Evolutionary conservation across 768 basidiomycete genomes (phyloP), one percentile per base, ranked within the genome.

Genomic region (Gyrodon lividus): DNA sequence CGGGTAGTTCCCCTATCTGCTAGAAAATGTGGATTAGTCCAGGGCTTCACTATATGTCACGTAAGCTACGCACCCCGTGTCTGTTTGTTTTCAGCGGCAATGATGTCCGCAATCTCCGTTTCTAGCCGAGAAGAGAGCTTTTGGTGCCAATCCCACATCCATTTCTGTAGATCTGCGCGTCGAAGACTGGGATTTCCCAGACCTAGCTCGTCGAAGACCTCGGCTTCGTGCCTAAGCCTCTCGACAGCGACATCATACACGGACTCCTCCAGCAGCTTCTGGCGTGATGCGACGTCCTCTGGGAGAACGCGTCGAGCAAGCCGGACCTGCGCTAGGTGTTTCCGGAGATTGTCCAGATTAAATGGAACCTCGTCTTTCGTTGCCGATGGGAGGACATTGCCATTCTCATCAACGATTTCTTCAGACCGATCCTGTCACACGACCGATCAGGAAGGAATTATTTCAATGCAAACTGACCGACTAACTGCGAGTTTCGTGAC

Each of bases 71-170:
- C 46, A 65, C 64, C 62, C 48, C 56, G 57, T 22, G 42, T 54
- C 38, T 50, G 55, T 43, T 63, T 58, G 0, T 52, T 57, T 55
- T 81, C 82, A 8, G 70, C 57, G 13, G 61, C 54, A 2, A 69
- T 50, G 16, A 88, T 76, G 8, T 69, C 70, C 12, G 67, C 61
- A 19, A 87, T 77, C 56, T 86, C 84, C 0, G 67, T 61, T 46
- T 74, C 72, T 5, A 88, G 66, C 5, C 81, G 73, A 4, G 43
- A 64, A 24, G 74, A 67, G n/a, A 94, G 75, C 55, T 77, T 76
- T 16, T 69, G 60, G 60, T 92, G 87, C 92, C 92, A 96, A 6
- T 80, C 72, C 86, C 87, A 92, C 89, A 96, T 91, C 87, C 87
- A 88, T 35, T 70, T 67, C 57, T 84, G 83, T 22, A 95, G 71